Evolutionary conservation across 805 yeast species (phyloP), one percentile per base, ranked within the genome.

Genomic region (Saccharomycopsis fibuligera): DNA sequence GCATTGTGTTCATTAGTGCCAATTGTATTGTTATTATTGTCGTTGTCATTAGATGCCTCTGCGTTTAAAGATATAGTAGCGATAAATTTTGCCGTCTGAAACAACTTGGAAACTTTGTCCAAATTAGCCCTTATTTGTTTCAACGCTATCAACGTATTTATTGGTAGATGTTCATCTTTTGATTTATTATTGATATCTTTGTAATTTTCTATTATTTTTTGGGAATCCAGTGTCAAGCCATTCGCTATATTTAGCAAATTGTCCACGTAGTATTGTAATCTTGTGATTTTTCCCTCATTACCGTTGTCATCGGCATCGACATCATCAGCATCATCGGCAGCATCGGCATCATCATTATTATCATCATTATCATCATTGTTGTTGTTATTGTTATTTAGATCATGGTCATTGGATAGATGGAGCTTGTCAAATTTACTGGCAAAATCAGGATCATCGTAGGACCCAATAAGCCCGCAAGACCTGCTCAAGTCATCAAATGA

Each of bases 21-120:
- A 31, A 21, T 31, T 12, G 22, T 12, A 5, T 10, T 14, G 33
- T 31, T 23, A 9, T 31, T 31, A 33, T 17, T 9, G n/a, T 30
- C 45, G 4, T 30, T 17, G 35, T 39, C 22, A 10, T 16, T 14
- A 14, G 25, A 24, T 17, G 21, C 41, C 3, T 45, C 49, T 14
- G 29, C 30, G 10, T 35, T 36, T 19, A 35, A 30, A 6, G 49
- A 47, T 23, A 52, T 48, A 4, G 50, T 45, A 31, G 50, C 22
- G n/a, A 52, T 49, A 17, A 52, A 52, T 39, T 46, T 49, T 6
- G 54, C 48, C 14, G 55, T 52, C 31, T 52, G 49, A 31, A 52
- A 52, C n/a, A 49, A 23, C 10, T 43, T 39, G 2, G 17, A 30
- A 5, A 52, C 54, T 19, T 33, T 33, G 6, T 17, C 16, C n/a